A percentile compares a stretch with the other conserved stretches of the same genome.
These are phyloP conservation scores for Rhypophila decipiens DNA, from an alignment of 495 filamentous ascomycete genomes.

Conservation along the genomic window DNA sequence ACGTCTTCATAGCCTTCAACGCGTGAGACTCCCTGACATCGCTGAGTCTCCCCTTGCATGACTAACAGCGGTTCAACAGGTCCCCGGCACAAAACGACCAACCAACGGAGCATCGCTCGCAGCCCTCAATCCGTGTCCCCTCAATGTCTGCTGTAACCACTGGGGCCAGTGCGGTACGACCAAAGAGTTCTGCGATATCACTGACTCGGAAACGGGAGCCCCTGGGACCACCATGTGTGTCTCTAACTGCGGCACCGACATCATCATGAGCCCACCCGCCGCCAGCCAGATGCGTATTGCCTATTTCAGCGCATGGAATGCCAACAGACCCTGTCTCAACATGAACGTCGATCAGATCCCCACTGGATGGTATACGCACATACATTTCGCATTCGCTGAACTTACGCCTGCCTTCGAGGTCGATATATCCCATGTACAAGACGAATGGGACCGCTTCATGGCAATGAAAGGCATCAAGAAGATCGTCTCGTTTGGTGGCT, in stretches of 20 bases:
- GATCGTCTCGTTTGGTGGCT: conserved; percentile 35
- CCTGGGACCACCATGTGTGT: conserved; percentile 29
- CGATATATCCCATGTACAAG: conserved; percentile 2
- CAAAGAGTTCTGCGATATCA: conserved; percentile 36
- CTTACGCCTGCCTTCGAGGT: conserved; percentile 11
- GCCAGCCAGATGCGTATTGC: conserved; percentile 8
- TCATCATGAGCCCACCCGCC: conserved; percentile 4
- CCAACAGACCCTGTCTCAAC: conserved; percentile 17
- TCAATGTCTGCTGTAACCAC: conserved; percentile 23
- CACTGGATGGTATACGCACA: conserved; percentile 17
- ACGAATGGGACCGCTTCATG: conserved; percentile 17
- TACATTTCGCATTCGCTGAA: conserved; percentile 25
- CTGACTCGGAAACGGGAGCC: conserved; percentile 20
- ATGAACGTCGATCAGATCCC: conserved; percentile 13
- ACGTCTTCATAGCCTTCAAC: no score
- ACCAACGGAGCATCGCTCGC: neutral
- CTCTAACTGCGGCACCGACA: neutral
- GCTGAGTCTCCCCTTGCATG: no score
- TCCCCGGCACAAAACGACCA: neutral
- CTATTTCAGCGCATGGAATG: conserved; percentile 27
- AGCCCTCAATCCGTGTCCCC: conserved; percentile 29
- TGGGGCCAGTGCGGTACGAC: conserved; percentile 37
- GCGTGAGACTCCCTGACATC: no score
- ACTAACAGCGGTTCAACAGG: no score
- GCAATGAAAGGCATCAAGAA: conserved; percentile 15